A percentile compares a stretch with the other conserved stretches of the same genome.
Conservation (phyloP, 495 filamentous ascomycete genomes). For the Oleoguttula mirabilis region DNA sequence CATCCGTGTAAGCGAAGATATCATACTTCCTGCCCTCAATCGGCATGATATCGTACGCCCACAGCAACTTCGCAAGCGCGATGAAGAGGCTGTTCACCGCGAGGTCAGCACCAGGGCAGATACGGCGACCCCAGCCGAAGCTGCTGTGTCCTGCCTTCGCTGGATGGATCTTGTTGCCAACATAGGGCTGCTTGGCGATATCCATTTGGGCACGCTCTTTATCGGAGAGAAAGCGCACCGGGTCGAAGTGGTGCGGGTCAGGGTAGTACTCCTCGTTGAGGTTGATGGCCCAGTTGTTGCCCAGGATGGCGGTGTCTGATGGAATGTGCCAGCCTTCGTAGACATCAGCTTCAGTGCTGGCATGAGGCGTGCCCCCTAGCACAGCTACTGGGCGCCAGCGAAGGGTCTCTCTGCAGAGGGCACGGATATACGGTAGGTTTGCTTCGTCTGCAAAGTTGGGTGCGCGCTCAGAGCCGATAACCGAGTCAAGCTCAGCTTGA, state of each 20-base stretch:
- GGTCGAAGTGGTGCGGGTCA: slow-evolving; percentile 45
- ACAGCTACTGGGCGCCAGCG: slow-evolving; percentile 50
- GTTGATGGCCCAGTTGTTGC: slow-evolving; percentile 54
- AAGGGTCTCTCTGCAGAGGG: slow-evolving; percentile 46
- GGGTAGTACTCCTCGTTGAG: slow-evolving; percentile 48
- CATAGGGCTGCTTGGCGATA: slow-evolving; percentile 21
- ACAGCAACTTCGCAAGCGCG: slow-evolving; percentile 27
- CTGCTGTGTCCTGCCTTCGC: slow-evolving; percentile 34
- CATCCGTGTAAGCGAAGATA: slow-evolving; percentile 30
- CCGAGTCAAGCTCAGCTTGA: slow-evolving; percentile 44
- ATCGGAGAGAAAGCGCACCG: slow-evolving; percentile 24
- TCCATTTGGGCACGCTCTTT: slow-evolving; percentile 20
- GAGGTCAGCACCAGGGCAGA: slow-evolving; percentile 29
- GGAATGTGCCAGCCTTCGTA: slow-evolving; percentile 36
- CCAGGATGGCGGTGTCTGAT: slow-evolving; percentile 44
- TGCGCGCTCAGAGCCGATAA: slow-evolving; percentile 40
- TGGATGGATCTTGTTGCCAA: slow-evolving; percentile 31
- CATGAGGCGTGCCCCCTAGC: slow-evolving; percentile 50
- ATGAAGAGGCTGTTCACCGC: slow-evolving; percentile 28
- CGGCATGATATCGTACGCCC: slow-evolving; percentile 27
- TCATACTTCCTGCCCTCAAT: slow-evolving; percentile 23
- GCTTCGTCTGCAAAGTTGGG: slow-evolving; percentile 41
- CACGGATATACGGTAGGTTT: slow-evolving; percentile 39
- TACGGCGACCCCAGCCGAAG: slow-evolving; percentile 38
- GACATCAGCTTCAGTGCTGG: slow-evolving; percentile 45